Evolutionary conservation across 179 eudicot species (phyloP), one percentile per base, ranked within the genome.

Genomic region (Actinidia chinensis): DNA sequence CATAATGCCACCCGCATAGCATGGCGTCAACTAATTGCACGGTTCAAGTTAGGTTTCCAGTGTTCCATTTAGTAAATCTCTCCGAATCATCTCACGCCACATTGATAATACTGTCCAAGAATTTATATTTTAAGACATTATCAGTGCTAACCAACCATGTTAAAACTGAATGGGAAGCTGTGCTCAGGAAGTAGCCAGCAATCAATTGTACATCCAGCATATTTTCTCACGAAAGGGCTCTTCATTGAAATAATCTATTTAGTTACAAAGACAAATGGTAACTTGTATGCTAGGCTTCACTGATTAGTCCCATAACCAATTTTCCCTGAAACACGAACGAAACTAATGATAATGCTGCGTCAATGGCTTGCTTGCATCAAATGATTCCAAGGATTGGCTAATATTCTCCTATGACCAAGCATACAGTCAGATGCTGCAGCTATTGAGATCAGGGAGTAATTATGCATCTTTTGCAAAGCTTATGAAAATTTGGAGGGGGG

Each of bases 31-130:
- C 92, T 87, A 75, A 94, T 78, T 75, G 99, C 99, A 75, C 94
- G 98, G 75, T 96, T 97, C 74, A 96, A 93, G 86, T 96, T 94
- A 6, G 99, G 97, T 68, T 85, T 86, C 99, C 99, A 96, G 60
- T 92, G 97, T 61, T n/a, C 99, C 99, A 82, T 94, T 94, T 25
- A 96, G 91, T 84, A 96, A 85, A 86, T 96, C 99, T 86, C 99
- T 91, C 80, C 99, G 85, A 51, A 94, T 92, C 99, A 96, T 96
- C 90, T 96, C 99, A 83, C 99, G 40, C 99, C 99, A 85, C 96
- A 79, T 82, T 96, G 97, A 89, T 91, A 86, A 78, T 80, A 84
- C 98, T 96, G 87, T 79, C 80, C 15, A 80, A 64, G 77, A 70
- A 66, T 71, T 73, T 42, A 48, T 20, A 63, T 15, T 61, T 15